Conservation (phyloP, 2,329 filamentous ascomycete species). For the Macrophomina pseudophaseolina region DNA sequence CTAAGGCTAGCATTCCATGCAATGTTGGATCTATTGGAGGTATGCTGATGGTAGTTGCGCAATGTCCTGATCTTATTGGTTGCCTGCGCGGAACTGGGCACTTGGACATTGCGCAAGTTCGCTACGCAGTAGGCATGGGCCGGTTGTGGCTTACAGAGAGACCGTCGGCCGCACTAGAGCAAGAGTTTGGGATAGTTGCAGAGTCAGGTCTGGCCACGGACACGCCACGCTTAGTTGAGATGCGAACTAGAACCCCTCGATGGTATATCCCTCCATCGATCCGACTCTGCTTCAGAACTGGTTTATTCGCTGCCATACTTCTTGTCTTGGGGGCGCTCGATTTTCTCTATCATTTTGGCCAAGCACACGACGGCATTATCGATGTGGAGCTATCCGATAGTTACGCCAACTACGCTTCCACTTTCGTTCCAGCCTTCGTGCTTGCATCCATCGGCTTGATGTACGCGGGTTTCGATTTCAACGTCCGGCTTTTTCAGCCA, state of each 20-base stretch:
- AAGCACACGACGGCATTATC: not conserved
- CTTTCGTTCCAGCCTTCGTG: not conserved
- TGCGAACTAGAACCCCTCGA: not conserved
- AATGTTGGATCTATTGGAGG: no score
- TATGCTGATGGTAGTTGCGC: no score
- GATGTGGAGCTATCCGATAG: not conserved
- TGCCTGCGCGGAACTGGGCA: no score
- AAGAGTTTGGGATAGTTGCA: no score
- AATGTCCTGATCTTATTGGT: no score
- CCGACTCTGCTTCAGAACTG: not conserved
- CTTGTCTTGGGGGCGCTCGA: not conserved
- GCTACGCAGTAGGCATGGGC: no score
- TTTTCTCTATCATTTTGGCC: not conserved
- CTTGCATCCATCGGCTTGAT: not conserved
- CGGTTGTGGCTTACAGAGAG: no score
- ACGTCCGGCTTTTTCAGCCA: not conserved
- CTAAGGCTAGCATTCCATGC: no score
- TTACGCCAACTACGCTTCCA: not conserved
- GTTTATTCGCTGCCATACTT: not conserved
- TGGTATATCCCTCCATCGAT: not conserved
- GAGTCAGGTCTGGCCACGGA: no score
- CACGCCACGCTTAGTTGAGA: no score
- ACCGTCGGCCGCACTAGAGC: no score
- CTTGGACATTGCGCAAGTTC: no score
- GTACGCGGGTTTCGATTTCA: not conserved